phyloP scores from a whole-genome alignment of 148 eudicot species.

The Simmondsia chinensis region DNA sequence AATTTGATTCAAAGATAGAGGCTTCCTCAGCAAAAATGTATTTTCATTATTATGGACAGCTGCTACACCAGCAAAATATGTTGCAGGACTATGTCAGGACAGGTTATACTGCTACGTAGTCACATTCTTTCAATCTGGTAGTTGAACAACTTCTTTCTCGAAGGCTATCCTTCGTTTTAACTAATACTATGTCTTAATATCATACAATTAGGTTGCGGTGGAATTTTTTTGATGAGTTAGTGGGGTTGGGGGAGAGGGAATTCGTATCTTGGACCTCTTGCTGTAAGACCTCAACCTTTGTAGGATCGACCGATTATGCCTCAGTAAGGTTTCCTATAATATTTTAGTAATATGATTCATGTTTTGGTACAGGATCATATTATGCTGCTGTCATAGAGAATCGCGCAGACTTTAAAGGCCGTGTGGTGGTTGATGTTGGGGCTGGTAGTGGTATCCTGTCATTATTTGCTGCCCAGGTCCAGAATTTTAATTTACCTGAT shows the following conservation, averaged over 20 bases:
- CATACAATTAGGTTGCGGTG: no score
- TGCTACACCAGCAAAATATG: conserved; percentile 98
- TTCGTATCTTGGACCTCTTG: no score
- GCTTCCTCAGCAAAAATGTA: conserved; percentile 94
- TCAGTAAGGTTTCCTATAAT: no score
- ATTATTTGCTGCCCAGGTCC: conserved; percentile 95
- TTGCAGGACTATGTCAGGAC: conserved; percentile 98
- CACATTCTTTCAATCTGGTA: background rate
- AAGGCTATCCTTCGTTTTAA: no score
- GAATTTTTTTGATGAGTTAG: no score
- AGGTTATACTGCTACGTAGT: conserved; percentile 38
- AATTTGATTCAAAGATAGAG: conserved; percentile 90
- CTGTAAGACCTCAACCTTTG: no score
- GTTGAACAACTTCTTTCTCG: no score
- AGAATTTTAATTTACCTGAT: background rate
- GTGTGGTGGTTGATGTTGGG: conserved; percentile 97
- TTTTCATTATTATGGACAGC: conserved; percentile 91
- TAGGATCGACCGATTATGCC: no score
- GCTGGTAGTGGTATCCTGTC: conserved; percentile 98
- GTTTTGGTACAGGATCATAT: conserved; percentile 62
- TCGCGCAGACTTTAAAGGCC: conserved; percentile 72
- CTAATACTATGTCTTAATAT: no score
- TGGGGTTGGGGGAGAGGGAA: no score
- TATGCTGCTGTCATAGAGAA: conserved; percentile 95
- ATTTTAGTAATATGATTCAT: background rate